A percentile compares a stretch with the other conserved stretches of the same genome.
Conservation (phyloP, 2,329 filamentous ascomycete species). For the Pyrenophora tritici-repentis region DNA sequence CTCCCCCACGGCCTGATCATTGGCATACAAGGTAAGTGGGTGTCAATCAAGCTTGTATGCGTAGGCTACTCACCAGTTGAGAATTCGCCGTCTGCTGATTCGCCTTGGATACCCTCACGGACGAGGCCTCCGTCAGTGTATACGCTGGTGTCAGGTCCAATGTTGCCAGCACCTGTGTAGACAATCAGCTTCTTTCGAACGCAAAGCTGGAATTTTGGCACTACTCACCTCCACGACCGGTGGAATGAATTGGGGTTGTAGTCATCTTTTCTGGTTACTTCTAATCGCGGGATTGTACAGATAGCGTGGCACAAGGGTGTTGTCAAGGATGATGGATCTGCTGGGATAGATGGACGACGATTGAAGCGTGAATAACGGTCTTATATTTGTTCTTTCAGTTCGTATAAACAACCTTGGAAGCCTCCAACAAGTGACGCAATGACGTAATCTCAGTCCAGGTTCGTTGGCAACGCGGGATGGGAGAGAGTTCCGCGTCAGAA, state of each 20-base stretch:
- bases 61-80: slow-evolving; percentile 38
- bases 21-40: neutral
- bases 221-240: slow-evolving; percentile 61
- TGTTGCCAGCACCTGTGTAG: slow-evolving; percentile 61
- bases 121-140: slow-evolving; percentile 54
- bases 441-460: slow-evolving; percentile 33
- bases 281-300: neutral
- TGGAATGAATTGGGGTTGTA: slow-evolving; percentile 54
- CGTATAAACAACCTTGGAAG: slow-evolving; percentile 13
- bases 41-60: neutral
- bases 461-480: slow-evolving; percentile 39
- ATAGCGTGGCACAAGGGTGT: slow-evolving; percentile 6
- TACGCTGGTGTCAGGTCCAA: slow-evolving; percentile 56
- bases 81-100: slow-evolving; percentile 47
- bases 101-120: slow-evolving; percentile 52
- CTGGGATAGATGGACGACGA: slow-evolving; percentile 7
- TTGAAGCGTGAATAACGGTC: slow-evolving; percentile 17
- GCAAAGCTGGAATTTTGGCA: neutral
- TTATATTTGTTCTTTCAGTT: slow-evolving; percentile 43
- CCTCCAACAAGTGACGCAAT: slow-evolving; percentile 22
- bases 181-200: slow-evolving; percentile 11
- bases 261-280: slow-evolving; percentile 30
- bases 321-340: slow-evolving; percentile 15
- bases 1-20: slow-evolving; percentile 17
- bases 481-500: slow-evolving; percentile 17